A percentile compares a stretch with the other conserved stretches of the same genome.
Conservation (phyloP, 768 basidiomycete species). For the Pluteus cervinus region DNA sequence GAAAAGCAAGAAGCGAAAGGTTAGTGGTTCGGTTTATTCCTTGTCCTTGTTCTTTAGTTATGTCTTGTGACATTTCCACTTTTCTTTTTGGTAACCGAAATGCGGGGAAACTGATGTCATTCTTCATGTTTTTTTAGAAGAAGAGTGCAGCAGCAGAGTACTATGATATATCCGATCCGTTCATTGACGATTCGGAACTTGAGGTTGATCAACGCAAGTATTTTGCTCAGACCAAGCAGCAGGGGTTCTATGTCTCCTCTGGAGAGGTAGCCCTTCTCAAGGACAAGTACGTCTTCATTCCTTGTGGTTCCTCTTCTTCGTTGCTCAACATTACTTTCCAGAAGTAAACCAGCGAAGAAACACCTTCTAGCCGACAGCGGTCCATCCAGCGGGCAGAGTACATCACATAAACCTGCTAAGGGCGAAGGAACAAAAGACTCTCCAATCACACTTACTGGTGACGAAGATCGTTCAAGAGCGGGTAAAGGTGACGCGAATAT, state of each 20-base stretch:
- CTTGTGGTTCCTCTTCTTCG: constrained; percentile 8
- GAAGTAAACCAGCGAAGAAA: constrained; percentile 57
- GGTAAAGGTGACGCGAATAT: background rate
- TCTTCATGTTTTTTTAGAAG: constrained; percentile 21
- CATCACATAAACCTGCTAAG: no score
- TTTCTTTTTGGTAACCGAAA: no score
- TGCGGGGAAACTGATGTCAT: no score
- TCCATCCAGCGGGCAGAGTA: no score
- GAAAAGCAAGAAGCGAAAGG: constrained; percentile 34
- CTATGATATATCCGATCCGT: constrained; percentile 89
- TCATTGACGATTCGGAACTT: constrained; percentile 97
- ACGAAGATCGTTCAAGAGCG: background rate
- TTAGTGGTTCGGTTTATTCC: constrained; percentile 8
- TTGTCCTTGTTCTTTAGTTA: constrained; percentile 2
- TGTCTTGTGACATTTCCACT: background rate
- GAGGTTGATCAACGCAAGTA: constrained; percentile 85
- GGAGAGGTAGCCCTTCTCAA: constrained; percentile 85
- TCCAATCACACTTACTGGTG: background rate
- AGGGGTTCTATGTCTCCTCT: constrained; percentile 87
- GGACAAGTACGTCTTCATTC: constrained; percentile 46
- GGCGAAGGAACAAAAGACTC: constrained; percentile 24
- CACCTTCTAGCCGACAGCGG: no score
- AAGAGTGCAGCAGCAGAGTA: constrained; percentile 61
- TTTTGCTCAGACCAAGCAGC: constrained; percentile 88
- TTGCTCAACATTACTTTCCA: constrained; percentile 10